phyloP scores from a whole-genome alignment of 768 basidiomycete genomes.

The Mycena vulgaris region DNA sequence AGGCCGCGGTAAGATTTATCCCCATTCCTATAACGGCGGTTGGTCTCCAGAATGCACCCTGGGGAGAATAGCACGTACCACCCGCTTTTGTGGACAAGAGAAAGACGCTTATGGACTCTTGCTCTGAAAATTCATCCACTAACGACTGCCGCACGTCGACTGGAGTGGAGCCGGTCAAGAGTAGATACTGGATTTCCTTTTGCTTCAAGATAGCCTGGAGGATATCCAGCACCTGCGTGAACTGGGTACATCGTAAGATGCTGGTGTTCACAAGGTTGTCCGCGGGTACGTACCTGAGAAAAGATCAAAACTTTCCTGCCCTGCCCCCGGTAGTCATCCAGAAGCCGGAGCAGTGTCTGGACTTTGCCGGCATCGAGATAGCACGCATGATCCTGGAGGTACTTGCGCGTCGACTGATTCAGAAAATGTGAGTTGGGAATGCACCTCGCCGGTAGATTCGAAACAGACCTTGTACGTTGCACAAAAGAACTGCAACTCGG shows the following conservation, averaged over 20 bases:
- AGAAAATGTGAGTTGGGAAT: conserved; percentile 2
- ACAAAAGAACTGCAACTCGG: conserved; percentile 92
- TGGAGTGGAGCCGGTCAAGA: conserved; percentile 93
- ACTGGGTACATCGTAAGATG: conserved; percentile 64
- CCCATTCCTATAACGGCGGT: conserved; percentile 76
- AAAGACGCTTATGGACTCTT: conserved; percentile 90
- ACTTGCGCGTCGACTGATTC: conserved; percentile 78
- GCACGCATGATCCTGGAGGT: conserved; percentile 78
- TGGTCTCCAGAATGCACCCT: conserved; percentile 1
- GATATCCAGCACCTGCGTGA: conserved; percentile 96
- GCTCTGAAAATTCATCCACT: conserved; percentile 96
- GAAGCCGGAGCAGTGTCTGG: conserved; percentile 76
- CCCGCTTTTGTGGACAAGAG: conserved; percentile 94
- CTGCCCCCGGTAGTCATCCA: conserved; percentile 76
- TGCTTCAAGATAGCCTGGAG: conserved; percentile 86
- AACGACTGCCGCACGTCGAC: conserved; percentile 94
- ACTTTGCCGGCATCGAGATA: conserved; percentile 94
- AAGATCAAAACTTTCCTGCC: conserved; percentile 92
- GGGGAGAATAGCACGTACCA: conserved; percentile 51
- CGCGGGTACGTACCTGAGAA: conserved; percentile 79
- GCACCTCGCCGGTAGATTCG: conserved; percentile 8
- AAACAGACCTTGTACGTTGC: conserved; percentile 84
- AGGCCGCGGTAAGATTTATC: conserved; percentile 96
- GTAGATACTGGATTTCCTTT: conserved; percentile 78
- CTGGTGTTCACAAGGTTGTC: neutral